Evolutionary conservation across 176 grass and related monocot species (phyloP).

Genomic region (Themeda triandra): DNA sequence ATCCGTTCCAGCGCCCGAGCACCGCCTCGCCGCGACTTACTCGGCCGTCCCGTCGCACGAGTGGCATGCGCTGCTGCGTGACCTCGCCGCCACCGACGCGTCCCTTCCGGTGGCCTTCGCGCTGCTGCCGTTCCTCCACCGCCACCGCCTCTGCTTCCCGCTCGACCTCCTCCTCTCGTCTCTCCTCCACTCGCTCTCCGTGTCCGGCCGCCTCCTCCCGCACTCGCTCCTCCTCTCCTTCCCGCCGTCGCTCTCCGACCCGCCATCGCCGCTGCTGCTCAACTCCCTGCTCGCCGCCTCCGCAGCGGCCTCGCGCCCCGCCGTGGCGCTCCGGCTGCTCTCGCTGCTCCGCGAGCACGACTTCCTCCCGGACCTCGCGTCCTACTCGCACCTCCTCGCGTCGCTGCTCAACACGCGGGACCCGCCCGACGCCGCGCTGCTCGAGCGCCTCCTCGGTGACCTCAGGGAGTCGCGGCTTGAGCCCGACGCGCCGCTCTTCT

Average conservation of each 20-base stretch:
- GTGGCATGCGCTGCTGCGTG: constrained; percentile 70
- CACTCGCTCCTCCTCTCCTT: constrained; percentile 67
- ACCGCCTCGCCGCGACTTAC: constrained; percentile 52
- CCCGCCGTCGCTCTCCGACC: constrained; percentile 53
- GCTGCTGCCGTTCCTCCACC: constrained; percentile 76
- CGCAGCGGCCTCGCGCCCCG: constrained; percentile 65
- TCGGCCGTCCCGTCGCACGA: constrained; percentile 57
- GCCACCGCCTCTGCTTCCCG: constrained; percentile 91
- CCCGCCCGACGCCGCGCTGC: constrained; percentile 66
- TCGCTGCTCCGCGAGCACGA: constrained; percentile 60
- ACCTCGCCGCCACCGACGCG: constrained; percentile 51
- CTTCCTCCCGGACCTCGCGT: constrained; percentile 78
- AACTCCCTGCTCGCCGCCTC: constrained; percentile 84
- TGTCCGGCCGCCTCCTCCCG: constrained; percentile 54
- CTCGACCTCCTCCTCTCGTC: constrained; percentile 87
- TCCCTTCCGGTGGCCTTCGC: constrained; percentile 70
- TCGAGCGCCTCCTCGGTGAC: constrained; percentile 54
- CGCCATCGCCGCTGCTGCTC: constrained; percentile 79
- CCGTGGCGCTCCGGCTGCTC: constrained; percentile 65
- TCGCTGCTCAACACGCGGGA: constrained; percentile 84
- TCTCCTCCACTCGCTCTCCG: constrained; percentile 67
- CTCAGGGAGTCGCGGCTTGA: constrained; percentile 64
- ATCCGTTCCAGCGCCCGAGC: constrained; percentile 39
- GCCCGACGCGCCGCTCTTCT: constrained; percentile 79
- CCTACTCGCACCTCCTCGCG: constrained; percentile 76